Base-by-base conservation (phyloP, 2,329 filamentous ascomycete genomes). In the Trematosphaeria pertusa region DNA sequence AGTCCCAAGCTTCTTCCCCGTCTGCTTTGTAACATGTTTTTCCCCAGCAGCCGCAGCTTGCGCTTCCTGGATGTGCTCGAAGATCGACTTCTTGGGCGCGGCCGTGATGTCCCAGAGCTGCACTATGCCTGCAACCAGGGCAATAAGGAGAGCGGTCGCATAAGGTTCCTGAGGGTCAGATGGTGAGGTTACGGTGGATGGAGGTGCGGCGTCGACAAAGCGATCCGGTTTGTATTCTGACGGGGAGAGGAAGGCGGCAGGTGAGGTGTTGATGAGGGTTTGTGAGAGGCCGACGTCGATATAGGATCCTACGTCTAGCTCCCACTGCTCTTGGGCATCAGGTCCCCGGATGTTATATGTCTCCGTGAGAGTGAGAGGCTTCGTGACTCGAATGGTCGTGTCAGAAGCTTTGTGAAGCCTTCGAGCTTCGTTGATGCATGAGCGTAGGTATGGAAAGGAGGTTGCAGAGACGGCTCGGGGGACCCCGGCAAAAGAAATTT, bases 101-200 rank as follows among this genome's bases (percentile, higher is more conserved):
- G 67, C 55, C 1, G 43, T 37, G 21, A 72, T 60, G 7, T 70
- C 67, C 69, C 69, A 72, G 2, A 72, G 60, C 49, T 72, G 69
- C 12, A 56, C 47, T 6, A 72, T 53, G 18, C 69, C 67, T 22
- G 67, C 59, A 3, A 71, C 41, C n/a, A 71, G 50, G 1, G 65
- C 49, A 4, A 64, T 35, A 7, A 68, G 42, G 5, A 71, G 58
- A 0, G 61, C 57, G 3, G 57, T 61, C 31, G 58, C 61, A 36
- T 62, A 56, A 1, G 56, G 50, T 21, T 55, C 52, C 1, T 60
- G 47, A 1, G 28, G n/a, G 21, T 62, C 50, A 11, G 42, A 50
- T 0, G 56, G 41, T 5, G 52, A 46, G 7, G 50, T 36, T n/a
- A 62, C 38, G n/a, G 63, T 63, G 1, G 59, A 35, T 9, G 52